A percentile compares a stretch with the other conserved stretches of the same genome.
Evolutionary conservation across 1,284 basidiomycete genomes (phyloP).

Genomic region (Papiliotrema fonsecae): DNA sequence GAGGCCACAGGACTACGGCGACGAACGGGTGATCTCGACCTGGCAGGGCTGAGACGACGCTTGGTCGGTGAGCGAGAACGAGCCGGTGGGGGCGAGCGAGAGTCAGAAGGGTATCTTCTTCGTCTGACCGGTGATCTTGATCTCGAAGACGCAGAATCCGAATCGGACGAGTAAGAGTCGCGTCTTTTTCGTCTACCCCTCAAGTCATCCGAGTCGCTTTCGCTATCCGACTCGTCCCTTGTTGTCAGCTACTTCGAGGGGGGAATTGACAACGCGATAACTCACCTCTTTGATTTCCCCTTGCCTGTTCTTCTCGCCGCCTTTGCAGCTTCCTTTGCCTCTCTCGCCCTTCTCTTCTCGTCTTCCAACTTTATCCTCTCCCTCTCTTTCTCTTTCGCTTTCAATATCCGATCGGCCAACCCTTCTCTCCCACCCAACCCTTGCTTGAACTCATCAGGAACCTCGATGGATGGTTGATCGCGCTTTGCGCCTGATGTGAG

Average conservation of each 20-base stretch:
- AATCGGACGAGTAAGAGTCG: conserved; percentile 15
- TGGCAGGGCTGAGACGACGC: neutral
- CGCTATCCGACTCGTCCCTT: neutral
- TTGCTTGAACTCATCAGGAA: conserved; percentile 47
- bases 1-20: neutral
- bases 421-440: conserved; percentile 22
- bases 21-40: neutral
- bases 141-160: conserved; percentile 25
- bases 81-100: neutral
- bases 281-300: conserved; percentile 6
- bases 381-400: conserved; percentile 42
- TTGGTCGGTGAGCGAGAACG: neutral
- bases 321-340: conserved; percentile 2
- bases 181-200: neutral
- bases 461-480: conserved; percentile 38
- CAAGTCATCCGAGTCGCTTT: neutral
- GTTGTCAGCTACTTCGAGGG: neutral
- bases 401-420: conserved; percentile 45
- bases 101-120: neutral
- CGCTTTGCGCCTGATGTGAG: conserved; percentile 25
- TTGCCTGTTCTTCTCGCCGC: conserved; percentile 12
- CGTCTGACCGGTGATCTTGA: conserved; percentile 10
- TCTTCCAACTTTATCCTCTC: conserved; percentile 13
- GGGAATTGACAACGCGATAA: neutral
- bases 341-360: conserved; percentile 15